Evolutionary conservation across 495 filamentous ascomycete species (phyloP).

Genomic region (Penicillium daleae): DNA sequence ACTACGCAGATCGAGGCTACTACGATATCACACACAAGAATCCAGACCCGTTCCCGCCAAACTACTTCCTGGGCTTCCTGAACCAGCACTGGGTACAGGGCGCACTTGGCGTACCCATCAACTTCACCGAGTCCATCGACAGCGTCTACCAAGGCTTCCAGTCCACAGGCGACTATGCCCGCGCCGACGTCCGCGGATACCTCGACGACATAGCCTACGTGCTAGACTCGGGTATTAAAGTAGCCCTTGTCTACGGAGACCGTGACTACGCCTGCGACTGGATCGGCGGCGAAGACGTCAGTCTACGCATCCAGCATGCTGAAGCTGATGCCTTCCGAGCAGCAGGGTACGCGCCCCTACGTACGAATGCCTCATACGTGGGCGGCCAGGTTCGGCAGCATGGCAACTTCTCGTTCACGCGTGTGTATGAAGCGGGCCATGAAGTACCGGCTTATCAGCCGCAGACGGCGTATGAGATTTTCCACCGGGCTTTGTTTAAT

Average conservation of each 20-base stretch:
- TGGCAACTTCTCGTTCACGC: slow-evolving; percentile 61
- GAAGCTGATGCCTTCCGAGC: slow-evolving; percentile 44
- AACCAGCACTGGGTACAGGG: slow-evolving; percentile 64
- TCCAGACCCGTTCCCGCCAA: slow-evolving; percentile 65
- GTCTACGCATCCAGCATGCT: slow-evolving; percentile 45
- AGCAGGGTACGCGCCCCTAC: slow-evolving; percentile 56
- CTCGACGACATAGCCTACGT: slow-evolving; percentile 56
- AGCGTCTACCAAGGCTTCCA: slow-evolving; percentile 57
- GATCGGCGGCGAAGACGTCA: slow-evolving; percentile 51
- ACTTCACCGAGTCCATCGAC: slow-evolving; percentile 60
- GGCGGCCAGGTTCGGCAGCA: slow-evolving; percentile 60
- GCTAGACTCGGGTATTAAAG: slow-evolving; percentile 61
- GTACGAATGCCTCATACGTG: slow-evolving; percentile 47
- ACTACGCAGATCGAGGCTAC: slow-evolving; percentile 48
- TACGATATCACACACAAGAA: slow-evolving; percentile 64
- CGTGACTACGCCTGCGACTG: slow-evolving; percentile 62
- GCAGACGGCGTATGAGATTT: slow-evolving; percentile 57
- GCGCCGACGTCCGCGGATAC: slow-evolving; percentile 51
- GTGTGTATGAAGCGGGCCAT: slow-evolving; percentile 64
- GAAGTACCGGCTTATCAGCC: slow-evolving; percentile 65
- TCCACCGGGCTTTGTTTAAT: slow-evolving; percentile 56
- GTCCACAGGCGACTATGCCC: slow-evolving; percentile 50
- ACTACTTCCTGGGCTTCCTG: slow-evolving; percentile 65
- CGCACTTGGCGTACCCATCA: slow-evolving; percentile 67
- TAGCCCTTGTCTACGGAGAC: slow-evolving; percentile 71